Conservation (phyloP, 176 grass and related monocot genomes). For the Bromus sterilis region DNA sequence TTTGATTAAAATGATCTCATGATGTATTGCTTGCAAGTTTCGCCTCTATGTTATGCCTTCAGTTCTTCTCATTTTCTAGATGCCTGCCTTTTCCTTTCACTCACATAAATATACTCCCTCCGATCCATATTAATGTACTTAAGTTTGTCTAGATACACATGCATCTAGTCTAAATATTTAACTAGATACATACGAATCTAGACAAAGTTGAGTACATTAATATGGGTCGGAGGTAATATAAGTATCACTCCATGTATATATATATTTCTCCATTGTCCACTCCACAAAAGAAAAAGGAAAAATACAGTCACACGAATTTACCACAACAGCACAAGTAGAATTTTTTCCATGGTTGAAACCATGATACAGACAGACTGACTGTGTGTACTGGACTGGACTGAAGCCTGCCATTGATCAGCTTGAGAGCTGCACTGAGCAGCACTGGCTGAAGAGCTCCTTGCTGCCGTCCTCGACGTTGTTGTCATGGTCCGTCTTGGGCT, state of each 20-base stretch:
- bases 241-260: not conserved
- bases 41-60: not conserved
- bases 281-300: not conserved
- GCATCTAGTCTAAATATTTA: too few relatives aligned
- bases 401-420: conserved; percentile 16
- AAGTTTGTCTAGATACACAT: too few relatives aligned
- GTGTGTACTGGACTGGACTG: not conserved
- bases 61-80: conserved; percentile 12
- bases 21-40: not conserved
- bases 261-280: not conserved
- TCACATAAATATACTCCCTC: not conserved
- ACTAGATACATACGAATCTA: too few relatives aligned
- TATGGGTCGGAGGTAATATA: too few relatives aligned
- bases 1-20: not conserved
- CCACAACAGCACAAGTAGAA: not conserved
- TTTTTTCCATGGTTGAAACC: not conserved
- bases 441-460: conserved; percentile 59
- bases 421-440: conserved; percentile 42
- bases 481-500: conserved; percentile 33
- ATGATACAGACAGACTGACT: conserved; percentile 5
- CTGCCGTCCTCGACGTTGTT: conserved; percentile 13
- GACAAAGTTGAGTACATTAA: too few relatives aligned
- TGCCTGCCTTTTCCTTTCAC: not conserved
- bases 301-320: not conserved
- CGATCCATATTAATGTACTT: too few relatives aligned